Conservation (phyloP, 768 basidiomycete genomes). For the Pleurotus tuoliensis region DNA sequence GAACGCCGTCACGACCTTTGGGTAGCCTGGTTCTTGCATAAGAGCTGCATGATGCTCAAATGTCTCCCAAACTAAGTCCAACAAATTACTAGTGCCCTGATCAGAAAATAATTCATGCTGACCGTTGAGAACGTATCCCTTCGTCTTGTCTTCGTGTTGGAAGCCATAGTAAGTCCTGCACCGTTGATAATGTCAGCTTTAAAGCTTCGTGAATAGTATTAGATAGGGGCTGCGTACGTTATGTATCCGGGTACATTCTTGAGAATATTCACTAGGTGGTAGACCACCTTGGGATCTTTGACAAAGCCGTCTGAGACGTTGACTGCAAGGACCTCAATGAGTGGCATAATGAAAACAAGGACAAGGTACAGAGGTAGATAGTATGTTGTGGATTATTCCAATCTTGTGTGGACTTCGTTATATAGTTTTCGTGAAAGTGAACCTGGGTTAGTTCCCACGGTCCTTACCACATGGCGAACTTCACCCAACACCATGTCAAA, state of each 20-base stretch:
- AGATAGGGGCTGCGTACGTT: neutral
- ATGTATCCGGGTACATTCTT: neutral
- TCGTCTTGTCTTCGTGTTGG: neutral
- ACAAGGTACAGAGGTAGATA: neutral
- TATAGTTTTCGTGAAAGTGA: too few relatives aligned
- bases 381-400: too few relatives aligned
- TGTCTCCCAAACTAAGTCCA: neutral
- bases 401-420: too few relatives aligned
- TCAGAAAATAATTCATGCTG: neutral
- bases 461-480: neutral
- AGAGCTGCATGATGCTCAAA: neutral
- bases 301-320: neutral
- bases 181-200: neutral
- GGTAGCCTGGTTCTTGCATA: neutral
- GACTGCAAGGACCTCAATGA: neutral
- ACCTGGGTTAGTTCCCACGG: too few relatives aligned
- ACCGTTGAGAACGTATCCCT: neutral
- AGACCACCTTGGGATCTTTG: neutral
- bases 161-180: neutral
- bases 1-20: neutral
- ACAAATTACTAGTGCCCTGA: too few relatives aligned
- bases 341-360: neutral
- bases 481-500: conserved; percentile 5
- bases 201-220: too few relatives aligned
- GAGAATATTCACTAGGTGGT: neutral